Base-by-base conservation (phyloP, 2,329 filamentous ascomycete species). In the Rhinocladiella mackenziei region DNA sequence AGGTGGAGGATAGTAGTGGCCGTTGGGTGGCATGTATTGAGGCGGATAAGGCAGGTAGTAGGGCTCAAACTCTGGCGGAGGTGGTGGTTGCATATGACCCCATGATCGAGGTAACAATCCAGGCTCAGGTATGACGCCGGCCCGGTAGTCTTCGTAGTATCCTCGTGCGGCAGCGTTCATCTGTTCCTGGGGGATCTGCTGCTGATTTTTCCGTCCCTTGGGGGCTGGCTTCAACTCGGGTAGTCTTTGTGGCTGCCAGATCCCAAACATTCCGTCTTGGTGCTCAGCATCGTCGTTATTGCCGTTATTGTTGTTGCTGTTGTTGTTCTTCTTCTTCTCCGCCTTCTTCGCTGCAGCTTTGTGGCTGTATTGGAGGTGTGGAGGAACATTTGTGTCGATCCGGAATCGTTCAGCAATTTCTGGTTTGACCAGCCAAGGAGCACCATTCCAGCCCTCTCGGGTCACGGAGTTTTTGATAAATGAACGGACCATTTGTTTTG, bases 381-480 rank as follows among this genome's bases (percentile, higher is more conserved):
- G 77, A 5, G 92, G 92, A 9, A 97, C 80, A 40, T 87, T 81
- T n/a, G 81, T 89, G 50, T 88, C 83, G 51, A 98, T 92, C 51
- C 87, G 83, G 64, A 92, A 95, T 51, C 83, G 77, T 33, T 80
- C 79, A 1, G 92, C 92, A 47, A 94, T 81, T 41, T 88, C 82
- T 25, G 84, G 77, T 67, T 94, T 96, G 13, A 97, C 91, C 43
- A 94, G 71, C 92, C 92, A 98, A 0, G 92, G 91, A 0, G 92
- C 92, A n/a, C 91, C 91, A 49, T 82, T 91, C 88, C 89, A 97
- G 3, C 88, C 80, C 60, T 97, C 92, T 50, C 91, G 75, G 2
- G 83, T 84, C n/a, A 96, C 84, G 0, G 89, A 92, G 65, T 94
- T 89, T 63, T 95, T 95, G 53, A 98, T 86, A 55, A 96, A 98